Conservation (phyloP, 345 rosid species). For the Eutrema heterophyllum region DNA sequence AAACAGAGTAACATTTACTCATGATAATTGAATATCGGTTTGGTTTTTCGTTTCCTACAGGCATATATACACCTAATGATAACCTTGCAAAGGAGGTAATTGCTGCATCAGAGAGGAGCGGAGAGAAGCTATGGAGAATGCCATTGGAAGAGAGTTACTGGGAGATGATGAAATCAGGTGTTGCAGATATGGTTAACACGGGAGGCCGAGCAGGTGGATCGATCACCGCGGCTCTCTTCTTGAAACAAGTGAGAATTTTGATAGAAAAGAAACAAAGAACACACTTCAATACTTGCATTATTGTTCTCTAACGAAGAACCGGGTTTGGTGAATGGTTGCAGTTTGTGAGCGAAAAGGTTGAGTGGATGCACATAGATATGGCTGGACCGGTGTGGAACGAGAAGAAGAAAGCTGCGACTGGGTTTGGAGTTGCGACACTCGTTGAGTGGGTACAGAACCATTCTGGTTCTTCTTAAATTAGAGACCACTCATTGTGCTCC, state of each 20-base stretch:
- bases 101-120: constrained; percentile 65
- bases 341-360: constrained; percentile 81
- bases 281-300: background rate
- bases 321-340: constrained; percentile 36
- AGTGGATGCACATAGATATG: constrained; percentile 98
- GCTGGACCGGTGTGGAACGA: constrained; percentile 95
- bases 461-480: constrained; percentile 25
- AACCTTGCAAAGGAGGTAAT: constrained; percentile 78
- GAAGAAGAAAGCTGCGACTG: constrained; percentile 76
- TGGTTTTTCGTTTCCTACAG: constrained; percentile 29
- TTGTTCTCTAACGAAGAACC: constrained; percentile 8
- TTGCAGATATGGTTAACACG: constrained; percentile 92
- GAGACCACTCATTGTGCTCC: background rate
- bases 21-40: background rate
- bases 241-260: constrained; percentile 63
- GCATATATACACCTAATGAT: constrained; percentile 86
- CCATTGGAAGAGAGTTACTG: constrained; percentile 96
- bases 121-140: constrained; percentile 98
- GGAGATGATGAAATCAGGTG: constrained; percentile 95
- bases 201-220: constrained; percentile 85
- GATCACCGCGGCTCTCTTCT: constrained; percentile 87
- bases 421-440: constrained; percentile 80
- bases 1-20: background rate
- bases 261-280: constrained; percentile 1
- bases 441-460: constrained; percentile 74